Evolutionary conservation across 495 filamentous ascomycete species (phyloP).

Genomic region (Aspergillus egyptiacus): DNA sequence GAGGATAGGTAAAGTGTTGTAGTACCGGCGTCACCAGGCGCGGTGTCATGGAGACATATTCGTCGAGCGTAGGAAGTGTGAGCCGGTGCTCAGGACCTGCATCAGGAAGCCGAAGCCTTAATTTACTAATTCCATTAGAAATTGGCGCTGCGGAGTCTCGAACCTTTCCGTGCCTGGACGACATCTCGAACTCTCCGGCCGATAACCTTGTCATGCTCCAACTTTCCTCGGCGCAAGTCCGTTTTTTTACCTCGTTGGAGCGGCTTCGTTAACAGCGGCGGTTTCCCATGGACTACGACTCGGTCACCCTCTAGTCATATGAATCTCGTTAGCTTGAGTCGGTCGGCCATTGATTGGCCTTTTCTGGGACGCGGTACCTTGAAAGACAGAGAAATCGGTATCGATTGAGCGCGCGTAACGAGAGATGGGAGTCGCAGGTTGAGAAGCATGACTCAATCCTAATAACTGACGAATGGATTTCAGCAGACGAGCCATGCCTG

Average conservation of each 20-base stretch:
- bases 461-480: constrained; percentile 32
- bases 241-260: constrained; percentile 42
- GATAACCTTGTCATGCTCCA: constrained; percentile 59
- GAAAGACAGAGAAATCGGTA: constrained; percentile 38
- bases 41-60: constrained; percentile 60
- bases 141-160: constrained; percentile 1
- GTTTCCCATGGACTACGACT: constrained; percentile 47
- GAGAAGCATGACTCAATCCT: constrained; percentile 17
- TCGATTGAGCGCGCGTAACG: constrained; percentile 30
- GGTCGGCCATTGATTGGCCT: neutral
- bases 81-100: constrained; percentile 47
- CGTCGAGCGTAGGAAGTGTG: constrained; percentile 59
- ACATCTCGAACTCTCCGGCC: constrained; percentile 52
- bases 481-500: constrained; percentile 37
- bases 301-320: constrained; percentile 49
- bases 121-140: neutral
- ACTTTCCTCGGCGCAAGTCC: constrained; percentile 42
- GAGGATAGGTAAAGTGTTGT: neutral
- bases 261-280: constrained; percentile 45
- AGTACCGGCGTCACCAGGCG: constrained; percentile 66
- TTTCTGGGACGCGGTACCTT: constrained; percentile 26
- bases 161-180: constrained; percentile 46
- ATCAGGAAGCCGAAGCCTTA: neutral
- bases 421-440: constrained; percentile 8
- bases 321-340: constrained; percentile 7